Conservation (phyloP, 176 grass and related monocot species). For the Triticum dicoccoides region DNA sequence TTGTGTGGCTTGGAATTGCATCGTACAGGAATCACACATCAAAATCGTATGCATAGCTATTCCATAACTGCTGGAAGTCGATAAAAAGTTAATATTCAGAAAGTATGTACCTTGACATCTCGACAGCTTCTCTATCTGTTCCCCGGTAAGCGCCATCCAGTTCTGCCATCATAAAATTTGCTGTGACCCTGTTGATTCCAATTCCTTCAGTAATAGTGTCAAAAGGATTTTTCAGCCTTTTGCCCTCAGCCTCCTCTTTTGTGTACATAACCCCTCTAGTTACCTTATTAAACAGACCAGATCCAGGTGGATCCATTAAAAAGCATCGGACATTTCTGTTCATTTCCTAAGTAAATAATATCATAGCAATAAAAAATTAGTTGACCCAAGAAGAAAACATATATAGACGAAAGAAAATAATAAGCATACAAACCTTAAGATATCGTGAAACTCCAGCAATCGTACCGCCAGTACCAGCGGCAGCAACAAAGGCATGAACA, state of each 20-base stretch:
- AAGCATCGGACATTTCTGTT: conserved; percentile 80
- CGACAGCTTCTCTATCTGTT: conserved; percentile 86
- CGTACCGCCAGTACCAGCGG: conserved; percentile 90
- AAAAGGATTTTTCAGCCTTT: conserved; percentile 93
- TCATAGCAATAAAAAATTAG: not conserved
- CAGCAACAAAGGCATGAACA: conserved; percentile 79
- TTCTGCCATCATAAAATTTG: conserved; percentile 89
- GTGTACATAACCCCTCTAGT: conserved; percentile 95
- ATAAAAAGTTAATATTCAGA: not conserved
- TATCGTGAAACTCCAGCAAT: conserved; percentile 83
- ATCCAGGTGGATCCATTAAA: conserved; percentile 89
- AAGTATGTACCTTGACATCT: conserved; percentile 85
- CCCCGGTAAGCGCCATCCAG: conserved; percentile 87
- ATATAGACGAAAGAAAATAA: conserved; percentile 19
- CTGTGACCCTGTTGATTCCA: conserved; percentile 91
- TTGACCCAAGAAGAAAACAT: conserved; percentile 21
- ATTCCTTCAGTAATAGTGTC: conserved; percentile 98
- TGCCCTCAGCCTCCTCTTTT: conserved; percentile 94
- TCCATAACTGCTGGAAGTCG: not conserved
- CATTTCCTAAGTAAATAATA: conserved; percentile 59
- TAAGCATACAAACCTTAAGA: conserved; percentile 72
- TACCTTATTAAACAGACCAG: conserved; percentile 94
- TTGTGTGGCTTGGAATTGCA: too few relatives aligned
- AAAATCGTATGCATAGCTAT: too few relatives aligned
- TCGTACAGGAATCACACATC: too few relatives aligned